These are phyloP conservation scores for Aspergillus nidulans DNA, from an alignment of 495 filamentous ascomycete species.

Conservation along the genomic window DNA sequence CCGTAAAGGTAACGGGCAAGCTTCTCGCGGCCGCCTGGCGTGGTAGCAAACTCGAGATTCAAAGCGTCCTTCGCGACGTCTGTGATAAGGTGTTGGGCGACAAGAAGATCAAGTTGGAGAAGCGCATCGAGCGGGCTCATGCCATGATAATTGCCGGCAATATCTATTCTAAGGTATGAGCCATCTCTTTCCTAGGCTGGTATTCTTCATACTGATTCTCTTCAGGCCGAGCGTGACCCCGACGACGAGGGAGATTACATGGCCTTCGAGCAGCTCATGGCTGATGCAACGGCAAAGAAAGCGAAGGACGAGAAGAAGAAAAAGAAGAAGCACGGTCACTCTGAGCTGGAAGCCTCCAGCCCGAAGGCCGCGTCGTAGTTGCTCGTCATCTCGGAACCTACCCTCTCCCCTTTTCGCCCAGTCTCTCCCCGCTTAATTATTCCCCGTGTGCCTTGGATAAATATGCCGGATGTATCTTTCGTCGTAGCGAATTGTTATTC, in stretches of 20 bases:
- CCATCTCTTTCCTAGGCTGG: not conserved
- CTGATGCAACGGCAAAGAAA: conserved; percentile 93
- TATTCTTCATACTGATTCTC: conserved; percentile 1
- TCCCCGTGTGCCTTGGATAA: conserved; percentile 9
- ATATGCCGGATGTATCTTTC: conserved; percentile 3
- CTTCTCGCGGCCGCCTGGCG: conserved; percentile 98
- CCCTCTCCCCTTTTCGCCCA: not conserved
- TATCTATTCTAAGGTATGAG: conserved; percentile 73
- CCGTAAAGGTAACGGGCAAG: conserved; percentile 92
- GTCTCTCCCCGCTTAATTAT: not conserved
- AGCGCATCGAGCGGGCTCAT: conserved; percentile 86
- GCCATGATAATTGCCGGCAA: conserved; percentile 83
- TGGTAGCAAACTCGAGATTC: conserved; percentile 96
- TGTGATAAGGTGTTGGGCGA: conserved; percentile 69
- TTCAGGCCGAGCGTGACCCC: conserved; percentile 79
- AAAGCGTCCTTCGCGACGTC: conserved; percentile 88
- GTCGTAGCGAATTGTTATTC: conserved; percentile 10
- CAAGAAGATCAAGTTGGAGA: conserved; percentile 75
- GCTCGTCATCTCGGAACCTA: not conserved
- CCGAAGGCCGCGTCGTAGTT: conserved; percentile 6
- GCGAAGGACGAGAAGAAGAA: conserved; percentile 66
- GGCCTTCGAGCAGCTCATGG: conserved; percentile 97
- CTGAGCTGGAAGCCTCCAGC: conserved; percentile 11
- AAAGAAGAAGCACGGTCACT: conserved; percentile 50
- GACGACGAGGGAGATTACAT: conserved; percentile 99